These are phyloP conservation scores for Boletus subluridellus DNA, from an alignment of 1,284 basidiomycete species.

Conservation along the genomic window DNA sequence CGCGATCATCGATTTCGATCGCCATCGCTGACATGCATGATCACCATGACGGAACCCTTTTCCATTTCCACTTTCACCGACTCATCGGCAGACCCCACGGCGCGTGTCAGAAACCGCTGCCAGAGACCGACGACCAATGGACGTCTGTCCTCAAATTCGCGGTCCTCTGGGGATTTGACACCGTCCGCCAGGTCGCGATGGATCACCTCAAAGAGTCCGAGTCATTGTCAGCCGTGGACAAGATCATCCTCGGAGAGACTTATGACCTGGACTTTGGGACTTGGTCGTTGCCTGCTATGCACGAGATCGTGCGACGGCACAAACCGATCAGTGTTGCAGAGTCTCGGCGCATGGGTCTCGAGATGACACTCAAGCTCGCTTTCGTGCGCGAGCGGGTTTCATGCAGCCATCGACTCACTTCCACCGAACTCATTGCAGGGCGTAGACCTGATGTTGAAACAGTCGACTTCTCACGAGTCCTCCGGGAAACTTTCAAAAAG, in stretches of 20 bases:
- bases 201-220: neutral
- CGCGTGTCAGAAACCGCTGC: neutral
- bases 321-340: constrained; percentile 12
- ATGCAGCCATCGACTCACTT: no score
- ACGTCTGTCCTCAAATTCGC: constrained; percentile 13
- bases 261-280: constrained; percentile 4
- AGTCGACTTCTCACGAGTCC: neutral
- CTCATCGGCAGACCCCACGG: neutral
- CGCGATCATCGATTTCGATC: neutral
- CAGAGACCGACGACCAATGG: constrained; percentile 8
- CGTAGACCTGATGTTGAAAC: neutral
- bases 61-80: neutral
- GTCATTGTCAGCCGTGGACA: neutral
- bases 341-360: constrained; percentile 9
- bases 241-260: constrained; percentile 3
- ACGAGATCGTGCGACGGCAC: constrained; percentile 12
- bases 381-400: constrained; percentile 16
- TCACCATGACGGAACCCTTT: neutral
- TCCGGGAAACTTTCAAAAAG: neutral
- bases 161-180: constrained; percentile 15
- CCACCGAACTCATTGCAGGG: neutral
- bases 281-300: constrained; percentile 18
- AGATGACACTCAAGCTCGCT: constrained; percentile 16
- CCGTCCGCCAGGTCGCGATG: neutral
- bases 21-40: neutral